Percentiles rank a stretch among this genome's conserved stretches.
phyloP scores from a whole-genome alignment of 345 rosid genomes.

The Luvunga scandens region DNA sequence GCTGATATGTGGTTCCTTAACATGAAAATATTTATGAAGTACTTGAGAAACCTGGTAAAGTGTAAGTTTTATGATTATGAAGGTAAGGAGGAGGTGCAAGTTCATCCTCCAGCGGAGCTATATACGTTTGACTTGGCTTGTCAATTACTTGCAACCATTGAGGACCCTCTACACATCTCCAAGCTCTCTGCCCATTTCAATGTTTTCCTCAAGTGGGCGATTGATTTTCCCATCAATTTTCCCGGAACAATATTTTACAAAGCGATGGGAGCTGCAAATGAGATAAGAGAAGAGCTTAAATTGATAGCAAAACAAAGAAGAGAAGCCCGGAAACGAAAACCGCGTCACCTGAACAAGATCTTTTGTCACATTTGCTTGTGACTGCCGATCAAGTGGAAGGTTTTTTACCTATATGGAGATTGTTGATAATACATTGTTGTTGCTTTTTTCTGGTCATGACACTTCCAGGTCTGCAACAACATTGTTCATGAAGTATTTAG shows the following conservation, averaged over 20 bases:
- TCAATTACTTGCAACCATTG: constrained; percentile 1
- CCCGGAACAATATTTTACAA: neutral
- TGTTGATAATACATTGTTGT: neutral
- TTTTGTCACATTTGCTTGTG: constrained; percentile 4
- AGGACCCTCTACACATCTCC: neutral
- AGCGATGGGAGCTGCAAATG: neutral
- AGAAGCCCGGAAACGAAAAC: neutral
- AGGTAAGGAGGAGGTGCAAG: constrained; percentile 5
- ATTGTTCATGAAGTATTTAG: constrained; percentile 7
- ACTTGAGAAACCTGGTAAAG: too few relatives aligned
- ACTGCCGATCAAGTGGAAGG: constrained; percentile 17
- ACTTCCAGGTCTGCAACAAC: constrained; percentile 1
- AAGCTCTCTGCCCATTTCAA: neutral
- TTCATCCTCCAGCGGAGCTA: neutral
- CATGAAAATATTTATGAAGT: neutral
- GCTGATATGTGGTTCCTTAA: too few relatives aligned
- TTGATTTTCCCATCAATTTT: neutral
- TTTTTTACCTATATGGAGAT: constrained; percentile 5
- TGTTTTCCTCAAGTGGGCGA: neutral
- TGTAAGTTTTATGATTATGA: neutral
- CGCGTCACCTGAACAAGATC: neutral
- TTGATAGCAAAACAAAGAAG: constrained; percentile 5
- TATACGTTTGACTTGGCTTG: constrained; percentile 4
- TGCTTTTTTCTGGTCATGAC: constrained; percentile 13
- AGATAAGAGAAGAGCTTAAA: neutral